Conservation (phyloP, 306 rosid genomes). For the Sicyos baderoa region DNA sequence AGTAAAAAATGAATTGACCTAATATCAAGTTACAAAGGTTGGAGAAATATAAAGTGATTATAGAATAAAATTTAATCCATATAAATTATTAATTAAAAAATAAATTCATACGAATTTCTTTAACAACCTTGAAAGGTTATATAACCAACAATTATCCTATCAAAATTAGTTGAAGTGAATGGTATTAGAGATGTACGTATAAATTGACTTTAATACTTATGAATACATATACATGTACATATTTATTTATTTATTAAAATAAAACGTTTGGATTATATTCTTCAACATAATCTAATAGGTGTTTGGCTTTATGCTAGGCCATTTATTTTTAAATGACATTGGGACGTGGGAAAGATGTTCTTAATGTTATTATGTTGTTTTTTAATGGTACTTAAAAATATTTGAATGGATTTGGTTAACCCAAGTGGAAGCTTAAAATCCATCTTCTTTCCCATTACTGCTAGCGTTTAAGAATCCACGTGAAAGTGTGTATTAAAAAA, state of each 20-base stretch:
- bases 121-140: background rate
- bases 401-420: background rate
- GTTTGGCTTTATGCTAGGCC: background rate
- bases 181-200: too few species aligned
- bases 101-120: background rate
- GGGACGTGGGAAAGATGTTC: slow-evolving; percentile 10
- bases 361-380: too few species aligned
- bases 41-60: background rate
- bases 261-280: background rate
- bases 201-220: too few species aligned
- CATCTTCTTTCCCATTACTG: background rate
- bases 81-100: background rate
- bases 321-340: background rate
- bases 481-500: background rate
- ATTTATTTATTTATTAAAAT: too few species aligned
- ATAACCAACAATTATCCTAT: too few species aligned
- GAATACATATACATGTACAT: too few species aligned
- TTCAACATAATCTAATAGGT: background rate
- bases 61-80: background rate
- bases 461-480: background rate
- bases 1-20: too few species aligned
- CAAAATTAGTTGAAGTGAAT: too few species aligned
- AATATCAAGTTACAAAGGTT: too few species aligned
- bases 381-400: background rate
- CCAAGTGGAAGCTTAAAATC: slow-evolving; percentile 9